phyloP scores from a whole-genome alignment of 352 stramenopile species.

The Elongisporangium undulatum region DNA sequence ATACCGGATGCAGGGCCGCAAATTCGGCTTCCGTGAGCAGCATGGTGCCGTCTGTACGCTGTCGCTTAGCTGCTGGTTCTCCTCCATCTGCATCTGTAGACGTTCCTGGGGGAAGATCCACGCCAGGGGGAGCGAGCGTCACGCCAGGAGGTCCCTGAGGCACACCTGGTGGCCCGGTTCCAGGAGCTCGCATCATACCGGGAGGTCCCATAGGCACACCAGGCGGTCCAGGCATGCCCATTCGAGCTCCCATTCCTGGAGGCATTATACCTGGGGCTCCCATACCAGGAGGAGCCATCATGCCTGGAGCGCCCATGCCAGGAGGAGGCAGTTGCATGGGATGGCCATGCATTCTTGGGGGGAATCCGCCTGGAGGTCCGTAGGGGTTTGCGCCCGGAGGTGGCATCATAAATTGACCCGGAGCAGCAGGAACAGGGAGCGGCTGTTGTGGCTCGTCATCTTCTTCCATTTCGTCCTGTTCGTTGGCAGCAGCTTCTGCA shows the following conservation, averaged over 20 bases:
- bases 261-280: conserved; percentile 17
- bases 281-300: conserved; percentile 21
- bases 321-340: conserved; percentile 1
- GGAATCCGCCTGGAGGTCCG: neutral
- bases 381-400: conserved; percentile 1
- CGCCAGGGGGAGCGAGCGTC: conserved; percentile 27
- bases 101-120: conserved; percentile 4
- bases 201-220: conserved; percentile 11
- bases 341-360: neutral
- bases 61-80: conserved; percentile 65
- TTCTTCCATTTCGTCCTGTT: conserved; percentile 39
- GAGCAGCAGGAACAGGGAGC: neutral
- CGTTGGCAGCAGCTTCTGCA: conserved; percentile 17
- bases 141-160: conserved; percentile 21
- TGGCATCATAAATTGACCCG: neutral
- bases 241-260: conserved; percentile 17
- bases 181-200: conserved; percentile 16
- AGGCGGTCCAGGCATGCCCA: conserved; percentile 8
- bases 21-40: conserved; percentile 83
- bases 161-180: conserved; percentile 14
- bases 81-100: conserved; percentile 19
- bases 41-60: conserved; percentile 51
- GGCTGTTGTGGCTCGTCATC: conserved; percentile 31
- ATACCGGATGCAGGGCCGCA: conserved; percentile 63
- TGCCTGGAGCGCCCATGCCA: conserved; percentile 4